Conservation (phyloP, 768 basidiomycete genomes). For the Rhizopogon vesiculosus region DNA sequence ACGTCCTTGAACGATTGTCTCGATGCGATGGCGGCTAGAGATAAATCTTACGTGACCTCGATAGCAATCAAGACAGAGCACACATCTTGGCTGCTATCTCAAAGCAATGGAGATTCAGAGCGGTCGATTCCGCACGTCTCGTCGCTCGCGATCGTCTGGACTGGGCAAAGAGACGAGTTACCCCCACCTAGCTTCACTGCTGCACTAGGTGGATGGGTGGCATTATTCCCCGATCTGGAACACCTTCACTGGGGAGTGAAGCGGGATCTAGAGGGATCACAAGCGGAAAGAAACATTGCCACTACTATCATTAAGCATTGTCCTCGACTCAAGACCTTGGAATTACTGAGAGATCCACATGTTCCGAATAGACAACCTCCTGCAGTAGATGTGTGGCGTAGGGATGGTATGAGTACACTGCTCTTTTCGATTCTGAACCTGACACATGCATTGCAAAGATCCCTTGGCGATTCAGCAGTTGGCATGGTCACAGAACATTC, state of each 20-base stretch:
- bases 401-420: not conserved
- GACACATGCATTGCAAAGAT: not conserved
- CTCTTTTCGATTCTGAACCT: not conserved
- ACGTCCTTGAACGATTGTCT: not conserved
- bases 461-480: not conserved
- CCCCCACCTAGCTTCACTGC: not conserved
- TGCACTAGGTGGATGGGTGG: not conserved
- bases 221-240: not conserved
- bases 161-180: not conserved
- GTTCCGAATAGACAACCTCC: not conserved
- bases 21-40: not conserved
- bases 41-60: not conserved
- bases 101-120: not conserved
- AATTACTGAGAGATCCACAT: not conserved
- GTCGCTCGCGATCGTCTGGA: not conserved
- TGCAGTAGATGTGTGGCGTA: not conserved
- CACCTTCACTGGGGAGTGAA: not conserved
- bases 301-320: not conserved
- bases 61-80: not conserved
- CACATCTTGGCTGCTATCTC: not conserved
- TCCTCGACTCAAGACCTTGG: conserved; percentile 1
- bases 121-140: not conserved
- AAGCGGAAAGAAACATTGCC: not conserved
- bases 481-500: not conserved
- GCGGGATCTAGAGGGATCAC: not conserved